Percentiles rank a stretch among this genome's conserved stretches.
phyloP scores from a whole-genome alignment of 495 filamentous ascomycete species.

The Talaromyces adpressus region DNA sequence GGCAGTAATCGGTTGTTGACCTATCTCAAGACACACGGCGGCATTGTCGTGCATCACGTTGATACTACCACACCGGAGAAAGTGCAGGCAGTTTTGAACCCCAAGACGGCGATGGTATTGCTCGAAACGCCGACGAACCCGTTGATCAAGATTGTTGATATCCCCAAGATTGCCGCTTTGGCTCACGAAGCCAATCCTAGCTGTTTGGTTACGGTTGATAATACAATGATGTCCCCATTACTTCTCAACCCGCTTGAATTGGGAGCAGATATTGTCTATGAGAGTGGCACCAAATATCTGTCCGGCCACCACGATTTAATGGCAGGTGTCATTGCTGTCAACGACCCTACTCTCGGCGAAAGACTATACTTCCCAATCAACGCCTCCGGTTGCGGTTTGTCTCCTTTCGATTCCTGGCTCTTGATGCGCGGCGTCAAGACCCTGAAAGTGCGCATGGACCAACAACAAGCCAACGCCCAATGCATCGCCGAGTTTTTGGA shows the following conservation, averaged over 20 bases:
- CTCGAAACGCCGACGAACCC: conserved; percentile 97
- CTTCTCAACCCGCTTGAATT: conserved; percentile 88
- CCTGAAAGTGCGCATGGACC: conserved; percentile 94
- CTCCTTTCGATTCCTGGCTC: conserved; percentile 93
- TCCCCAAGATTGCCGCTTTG: conserved; percentile 63
- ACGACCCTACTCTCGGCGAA: conserved; percentile 71
- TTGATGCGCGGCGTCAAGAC: conserved; percentile 94
- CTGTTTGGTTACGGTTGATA: conserved; percentile 87
- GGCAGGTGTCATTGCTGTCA: conserved; percentile 91
- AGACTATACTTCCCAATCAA: conserved; percentile 96
- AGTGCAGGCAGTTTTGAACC: conserved; percentile 58
- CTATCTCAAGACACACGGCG: conserved; percentile 77
- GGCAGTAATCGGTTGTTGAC: conserved; percentile 92
- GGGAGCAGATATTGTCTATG: conserved; percentile 93
- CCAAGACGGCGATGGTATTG: conserved; percentile 91
- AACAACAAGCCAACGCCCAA: conserved; percentile 89
- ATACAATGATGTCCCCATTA: conserved; percentile 96
- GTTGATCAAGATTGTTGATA: conserved; percentile 95
- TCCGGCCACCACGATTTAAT: conserved; percentile 98
- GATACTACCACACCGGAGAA: conserved; percentile 73
- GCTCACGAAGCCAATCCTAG: conserved; percentile 74
- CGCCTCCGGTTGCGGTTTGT: conserved; percentile 83
- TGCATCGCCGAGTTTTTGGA: conserved; percentile 90
- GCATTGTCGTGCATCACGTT: conserved; percentile 91
- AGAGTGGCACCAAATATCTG: conserved; percentile 95